Evolutionary conservation across 495 filamentous ascomycete genomes (phyloP).

Genomic region (Penicillium riverlandense): DNA sequence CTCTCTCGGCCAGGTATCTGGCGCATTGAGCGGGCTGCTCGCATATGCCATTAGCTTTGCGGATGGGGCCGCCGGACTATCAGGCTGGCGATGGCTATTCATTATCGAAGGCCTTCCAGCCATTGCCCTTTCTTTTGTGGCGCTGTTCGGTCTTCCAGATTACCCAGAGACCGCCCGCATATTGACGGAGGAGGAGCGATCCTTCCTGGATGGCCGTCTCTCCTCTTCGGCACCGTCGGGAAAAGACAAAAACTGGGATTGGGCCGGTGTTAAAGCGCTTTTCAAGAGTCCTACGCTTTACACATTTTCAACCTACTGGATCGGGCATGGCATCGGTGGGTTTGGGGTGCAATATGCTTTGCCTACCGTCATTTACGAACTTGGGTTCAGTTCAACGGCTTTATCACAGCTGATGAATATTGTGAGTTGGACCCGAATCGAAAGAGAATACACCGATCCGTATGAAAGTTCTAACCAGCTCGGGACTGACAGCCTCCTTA

Average conservation of each 20-base stretch:
- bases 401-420: slow-evolving; percentile 38
- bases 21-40: slow-evolving; percentile 30
- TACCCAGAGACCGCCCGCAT: slow-evolving; percentile 33
- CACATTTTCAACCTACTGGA: slow-evolving; percentile 30
- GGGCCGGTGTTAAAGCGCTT: slow-evolving; percentile 16
- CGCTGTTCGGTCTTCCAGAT: slow-evolving; percentile 33
- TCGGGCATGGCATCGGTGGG: slow-evolving; percentile 36
- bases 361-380: slow-evolving; percentile 37
- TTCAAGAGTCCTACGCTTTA: slow-evolving; percentile 27
- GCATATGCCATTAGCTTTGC: slow-evolving; percentile 35
- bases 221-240: slow-evolving; percentile 12
- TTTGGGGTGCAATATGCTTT: slow-evolving; percentile 33
- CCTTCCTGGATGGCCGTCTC: slow-evolving; percentile 17
- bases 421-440: slow-evolving; percentile 11
- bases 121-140: slow-evolving; percentile 24
- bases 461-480: neutral
- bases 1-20: slow-evolving; percentile 26
- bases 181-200: slow-evolving; percentile 29
- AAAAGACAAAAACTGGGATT: slow-evolving; percentile 21
- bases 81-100: slow-evolving; percentile 41
- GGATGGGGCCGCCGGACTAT: slow-evolving; percentile 23
- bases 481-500: slow-evolving; percentile 26
- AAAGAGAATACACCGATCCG: neutral
- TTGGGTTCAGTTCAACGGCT: slow-evolving; percentile 32
- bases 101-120: slow-evolving; percentile 39